Base-by-base conservation (phyloP, 257 asterid genomes). In the Rehmannia glutinosa region DNA sequence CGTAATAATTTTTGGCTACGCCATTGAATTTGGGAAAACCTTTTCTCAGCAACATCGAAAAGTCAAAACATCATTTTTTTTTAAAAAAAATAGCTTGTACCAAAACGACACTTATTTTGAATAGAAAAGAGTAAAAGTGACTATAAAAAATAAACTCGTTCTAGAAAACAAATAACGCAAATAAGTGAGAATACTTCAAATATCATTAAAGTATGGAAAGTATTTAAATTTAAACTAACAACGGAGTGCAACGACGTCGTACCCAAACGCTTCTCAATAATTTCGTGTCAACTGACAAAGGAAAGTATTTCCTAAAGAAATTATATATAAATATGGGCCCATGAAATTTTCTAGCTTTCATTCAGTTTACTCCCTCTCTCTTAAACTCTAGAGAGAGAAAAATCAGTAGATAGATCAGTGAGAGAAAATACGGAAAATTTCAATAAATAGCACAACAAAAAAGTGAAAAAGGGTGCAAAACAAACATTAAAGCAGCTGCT, bases 381-480 rank as follows among this genome's bases (percentile, higher is more conserved):
- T n/a, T 41, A 60, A 51, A 30, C 28, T 66, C 64, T 71, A 78
- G 73, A 76, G 81, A 77, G 87, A 81, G 78, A 84, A n/a, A n/a
- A 43, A 66, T 16, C 47, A 63, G 46, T 67, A 13, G 43, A 70
- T 74, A 60, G 71, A 76, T 73, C 70, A 45, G 17, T 23, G 66
- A 15, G 72, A 58, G 66, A 52, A 63, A 72, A 59, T 56, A 52
- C 49, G 49, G 70, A 52, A 64, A 78, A 49, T 33, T 71, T 66
- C 25, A 66, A 73, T 71, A 73, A 76, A 75, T 71, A 27, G 70
- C 69, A 17, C 58, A 56, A 9, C 64, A 13, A 43, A 75, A 62
- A 75, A 59, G 71, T 57, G 70, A 46, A 55, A 46, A 71, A 59
- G 11, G 42, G 52, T n/a, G 54, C 3, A 42, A 64, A 43, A 49